Percentiles rank a stretch among this genome's conserved stretches.
phyloP scores from a whole-genome alignment of 2,329 filamentous ascomycete genomes.

The Clarireedia homoeocarpa region DNA sequence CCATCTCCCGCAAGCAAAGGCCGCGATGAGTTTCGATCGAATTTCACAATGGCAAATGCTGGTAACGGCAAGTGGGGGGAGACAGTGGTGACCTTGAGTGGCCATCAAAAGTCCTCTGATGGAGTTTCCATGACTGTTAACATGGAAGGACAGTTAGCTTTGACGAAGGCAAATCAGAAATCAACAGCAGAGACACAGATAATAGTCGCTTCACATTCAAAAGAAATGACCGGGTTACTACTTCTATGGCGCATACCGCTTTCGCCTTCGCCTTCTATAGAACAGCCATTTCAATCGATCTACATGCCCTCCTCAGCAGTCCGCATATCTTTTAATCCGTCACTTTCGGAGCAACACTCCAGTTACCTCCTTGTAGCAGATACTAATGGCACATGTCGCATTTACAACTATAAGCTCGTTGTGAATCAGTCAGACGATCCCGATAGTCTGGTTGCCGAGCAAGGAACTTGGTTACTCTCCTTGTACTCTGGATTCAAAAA shows the following conservation, averaged over 20 bases:
- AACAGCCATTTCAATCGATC: constrained; percentile 52
- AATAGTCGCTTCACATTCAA: constrained; percentile 53
- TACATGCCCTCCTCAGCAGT: constrained; percentile 47
- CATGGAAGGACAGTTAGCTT: constrained; percentile 30
- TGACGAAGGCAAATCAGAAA: constrained; percentile 12
- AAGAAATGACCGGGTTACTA: constrained; percentile 50
- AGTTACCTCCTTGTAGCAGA: constrained; percentile 52
- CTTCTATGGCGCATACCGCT: constrained; percentile 51
- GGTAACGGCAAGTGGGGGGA: constrained; percentile 59
- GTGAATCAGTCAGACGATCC: constrained; percentile 39
- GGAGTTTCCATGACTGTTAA: constrained; percentile 47
- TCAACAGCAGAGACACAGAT: constrained; percentile 33
- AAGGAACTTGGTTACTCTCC: constrained; percentile 58
- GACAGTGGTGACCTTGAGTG: constrained; percentile 44
- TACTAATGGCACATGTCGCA: constrained; percentile 46
- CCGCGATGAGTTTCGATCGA: constrained; percentile 42
- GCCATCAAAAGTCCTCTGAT: constrained; percentile 45
- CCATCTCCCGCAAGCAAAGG: constrained; percentile 53
- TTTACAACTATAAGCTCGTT: constrained; percentile 53
- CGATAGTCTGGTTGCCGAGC: constrained; percentile 30
- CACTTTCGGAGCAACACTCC: constrained; percentile 33
- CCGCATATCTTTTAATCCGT: constrained; percentile 53
- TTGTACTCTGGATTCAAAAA: constrained; percentile 38
- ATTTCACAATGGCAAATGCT: constrained; percentile 44
- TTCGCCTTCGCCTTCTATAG: constrained; percentile 21